Percentiles rank a stretch among this genome's conserved stretches.
Evolutionary conservation across 2,329 filamentous ascomycete genomes (phyloP).

Genomic region (Alternaria arbusti): DNA sequence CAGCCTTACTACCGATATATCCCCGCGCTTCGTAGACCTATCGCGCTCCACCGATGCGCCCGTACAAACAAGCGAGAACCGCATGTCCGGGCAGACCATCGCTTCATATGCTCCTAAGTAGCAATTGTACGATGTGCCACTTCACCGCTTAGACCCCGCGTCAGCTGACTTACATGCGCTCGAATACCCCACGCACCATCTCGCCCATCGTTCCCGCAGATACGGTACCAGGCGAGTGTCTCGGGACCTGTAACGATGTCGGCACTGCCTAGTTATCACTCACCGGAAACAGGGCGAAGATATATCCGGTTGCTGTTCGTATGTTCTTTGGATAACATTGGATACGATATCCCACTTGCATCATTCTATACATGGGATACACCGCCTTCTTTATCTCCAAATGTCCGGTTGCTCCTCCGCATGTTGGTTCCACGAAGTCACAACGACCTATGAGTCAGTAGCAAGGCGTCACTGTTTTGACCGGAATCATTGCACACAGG

Average conservation of each 20-base stretch:
- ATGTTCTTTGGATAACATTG: neutral
- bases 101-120: neutral
- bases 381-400: neutral
- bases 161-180: conserved; percentile 10
- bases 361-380: neutral
- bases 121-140: neutral
- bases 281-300: conserved; percentile 13
- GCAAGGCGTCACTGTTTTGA: neutral
- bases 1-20: conserved; percentile 1
- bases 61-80: neutral
- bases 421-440: neutral
- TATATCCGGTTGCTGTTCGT: neutral
- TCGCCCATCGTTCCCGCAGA: neutral
- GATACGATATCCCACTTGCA: neutral
- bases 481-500: neutral
- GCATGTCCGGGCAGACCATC: neutral
- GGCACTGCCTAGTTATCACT: conserved; percentile 1
- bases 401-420: neutral
- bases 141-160: conserved; percentile 3
- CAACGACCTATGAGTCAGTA: neutral
- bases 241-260: neutral
- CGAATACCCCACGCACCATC: conserved; percentile 1
- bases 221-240: neutral
- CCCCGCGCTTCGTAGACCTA: neutral
- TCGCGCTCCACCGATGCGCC: neutral